Evolutionary conservation across 1,139 yeast genomes (phyloP), one percentile per base, ranked within the genome.

Genomic region (Hyphopichia khmerensis): DNA sequence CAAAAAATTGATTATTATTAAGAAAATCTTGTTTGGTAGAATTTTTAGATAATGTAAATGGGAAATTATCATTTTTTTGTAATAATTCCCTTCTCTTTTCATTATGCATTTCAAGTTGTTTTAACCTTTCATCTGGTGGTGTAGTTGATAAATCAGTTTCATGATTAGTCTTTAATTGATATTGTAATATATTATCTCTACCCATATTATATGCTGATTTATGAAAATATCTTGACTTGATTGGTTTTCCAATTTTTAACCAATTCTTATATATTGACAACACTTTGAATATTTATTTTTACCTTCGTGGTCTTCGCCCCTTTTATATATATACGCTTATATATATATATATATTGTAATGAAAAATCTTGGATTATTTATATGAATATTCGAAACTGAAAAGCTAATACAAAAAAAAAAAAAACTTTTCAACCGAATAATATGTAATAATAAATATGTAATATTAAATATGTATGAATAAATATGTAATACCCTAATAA

Each of bases 1-100:
- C 87, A 76, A 82, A 87, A 43, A 70, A 72, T 51, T 69, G 73
- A 69, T 93, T 93, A 56, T 86, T 82, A 44, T 76, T 67, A 36
- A 91, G 68, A 56, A 80, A 82, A 43, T 87, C 91, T 38, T 78
- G 73, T 41, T 87, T 59, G 3, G 77, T 69, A 13, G 87, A 81
- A n/a, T 75, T 70, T 55, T 75, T 75, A 35, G 73, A 70, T 43
- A 84, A 68, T 1, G 81, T 74, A 61, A 84, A 84, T 7, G 85
- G 86, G 48, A 62, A 62, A 48, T 67, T 59, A 18, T 53, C 40
- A 32, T 32, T 32, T 16, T 10, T 16, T n/a, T n/a, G n/a, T 16
- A 32, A 32, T 13, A 32, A 4, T 32, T 32, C n/a, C 16, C 14
- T 11, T 4, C 21, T 11, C 16, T 16, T n/a, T 29, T 18, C 17